Percentiles rank a stretch among this genome's conserved stretches.
Evolutionary conservation across 202 grass and related monocot species (phyloP).

Genomic region (Setaria italica): DNA sequence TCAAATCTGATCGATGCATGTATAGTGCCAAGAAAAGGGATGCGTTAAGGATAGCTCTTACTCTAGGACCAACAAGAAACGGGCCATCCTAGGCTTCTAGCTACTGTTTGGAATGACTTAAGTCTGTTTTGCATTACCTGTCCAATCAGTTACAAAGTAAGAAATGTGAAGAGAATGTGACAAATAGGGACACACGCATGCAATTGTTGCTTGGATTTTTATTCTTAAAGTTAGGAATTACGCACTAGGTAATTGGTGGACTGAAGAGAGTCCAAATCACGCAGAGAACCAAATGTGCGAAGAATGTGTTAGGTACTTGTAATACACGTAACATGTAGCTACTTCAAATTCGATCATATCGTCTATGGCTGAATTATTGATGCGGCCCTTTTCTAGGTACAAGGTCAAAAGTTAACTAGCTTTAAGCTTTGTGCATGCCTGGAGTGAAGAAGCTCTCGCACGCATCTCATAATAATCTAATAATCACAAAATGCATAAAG

Average conservation of each 20-base stretch:
- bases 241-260: slow-evolving; percentile 41
- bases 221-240: slow-evolving; percentile 41
- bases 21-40: slow-evolving; percentile 17
- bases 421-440: slow-evolving; percentile 9
- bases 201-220: background rate
- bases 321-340: slow-evolving; percentile 4
- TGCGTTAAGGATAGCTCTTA: background rate
- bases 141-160: slow-evolving; percentile 32
- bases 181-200: background rate
- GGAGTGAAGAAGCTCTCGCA: background rate
- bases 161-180: background rate
- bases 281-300: slow-evolving; percentile 3
- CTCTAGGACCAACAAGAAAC: background rate
- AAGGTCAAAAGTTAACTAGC: slow-evolving; percentile 44
- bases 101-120: background rate
- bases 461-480: slow-evolving; percentile 18
- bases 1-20: slow-evolving; percentile 11
- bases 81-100: background rate
- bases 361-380: slow-evolving; percentile 1
- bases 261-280: slow-evolving; percentile 25
- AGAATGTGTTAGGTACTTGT: slow-evolving; percentile 11
- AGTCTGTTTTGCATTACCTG: background rate
- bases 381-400: background rate
- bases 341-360: slow-evolving; percentile 15
- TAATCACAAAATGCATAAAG: background rate